Percentiles rank a stretch among this genome's conserved stretches.
Evolutionary conservation across 768 basidiomycete species (phyloP).

Genomic region (Pleurotus pulmonarius): DNA sequence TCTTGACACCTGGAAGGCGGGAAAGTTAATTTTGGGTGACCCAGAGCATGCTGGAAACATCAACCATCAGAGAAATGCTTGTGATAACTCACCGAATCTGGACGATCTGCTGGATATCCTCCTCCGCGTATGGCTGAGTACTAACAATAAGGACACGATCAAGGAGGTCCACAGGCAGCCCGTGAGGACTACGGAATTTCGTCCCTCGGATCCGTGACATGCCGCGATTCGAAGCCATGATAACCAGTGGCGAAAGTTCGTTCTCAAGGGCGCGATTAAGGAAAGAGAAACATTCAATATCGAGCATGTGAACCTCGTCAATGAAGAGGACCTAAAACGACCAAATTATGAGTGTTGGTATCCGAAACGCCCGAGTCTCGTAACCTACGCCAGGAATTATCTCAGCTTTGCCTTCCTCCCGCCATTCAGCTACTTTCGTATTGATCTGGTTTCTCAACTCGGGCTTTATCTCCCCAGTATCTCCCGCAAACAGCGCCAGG

Average conservation of each 20-base stretch:
- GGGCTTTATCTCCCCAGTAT: slow-evolving; percentile 98
- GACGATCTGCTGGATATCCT: slow-evolving; percentile 89
- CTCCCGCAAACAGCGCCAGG: slow-evolving; percentile 90
- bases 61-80: slow-evolving; percentile 1
- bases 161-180: slow-evolving; percentile 89
- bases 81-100: slow-evolving; percentile 67
- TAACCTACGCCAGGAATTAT: slow-evolving; percentile 88
- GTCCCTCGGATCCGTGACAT: slow-evolving; percentile 95
- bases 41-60: not conserved
- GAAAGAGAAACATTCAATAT: slow-evolving; percentile 99
- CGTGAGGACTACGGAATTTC: slow-evolving; percentile 91
- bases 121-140: slow-evolving; percentile 79
- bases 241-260: slow-evolving; percentile 90
- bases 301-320: slow-evolving; percentile 99
- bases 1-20: slow-evolving; percentile 69
- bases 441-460: slow-evolving; percentile 97
- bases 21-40: not conserved
- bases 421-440: slow-evolving; percentile 94
- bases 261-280: slow-evolving; percentile 94
- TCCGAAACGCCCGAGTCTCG: not conserved
- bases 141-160: slow-evolving; percentile 96
- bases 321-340: slow-evolving; percentile 84
- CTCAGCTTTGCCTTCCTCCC: slow-evolving; percentile 97
- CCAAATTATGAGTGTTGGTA: not conserved
- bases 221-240: slow-evolving; percentile 97